Conservation (phyloP, 2,329 filamentous ascomycete species). For the Nannizziopsis barbatae region DNA sequence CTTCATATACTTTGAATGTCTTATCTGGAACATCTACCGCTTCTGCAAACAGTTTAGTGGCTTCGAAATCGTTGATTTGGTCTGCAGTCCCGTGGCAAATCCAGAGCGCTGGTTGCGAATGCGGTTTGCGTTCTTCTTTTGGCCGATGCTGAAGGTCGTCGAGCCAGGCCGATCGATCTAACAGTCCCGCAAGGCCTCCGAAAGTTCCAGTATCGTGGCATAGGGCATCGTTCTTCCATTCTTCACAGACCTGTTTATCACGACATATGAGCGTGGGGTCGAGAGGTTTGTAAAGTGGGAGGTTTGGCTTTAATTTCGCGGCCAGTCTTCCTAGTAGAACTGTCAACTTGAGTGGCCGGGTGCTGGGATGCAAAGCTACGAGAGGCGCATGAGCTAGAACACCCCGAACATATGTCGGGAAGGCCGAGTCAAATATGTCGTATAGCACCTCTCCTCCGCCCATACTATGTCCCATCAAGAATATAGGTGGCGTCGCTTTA, state of each 20-base stretch:
- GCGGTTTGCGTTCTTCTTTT: background rate
- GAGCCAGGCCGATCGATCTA: constrained; percentile 59
- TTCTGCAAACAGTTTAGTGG: constrained; percentile 54
- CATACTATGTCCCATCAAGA: constrained; percentile 86
- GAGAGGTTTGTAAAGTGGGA: constrained; percentile 56
- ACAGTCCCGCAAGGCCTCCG: constrained; percentile 63
- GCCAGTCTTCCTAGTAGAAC: constrained; percentile 57
- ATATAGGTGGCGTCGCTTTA: constrained; percentile 47
- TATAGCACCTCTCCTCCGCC: constrained; percentile 68
- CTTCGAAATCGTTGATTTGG: constrained; percentile 53
- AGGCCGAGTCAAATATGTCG: constrained; percentile 42
- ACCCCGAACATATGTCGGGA: constrained; percentile 50
- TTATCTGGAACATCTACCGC: constrained; percentile 51
- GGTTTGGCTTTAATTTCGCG: constrained; percentile 54
- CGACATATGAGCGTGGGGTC: constrained; percentile 54
- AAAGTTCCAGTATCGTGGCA: constrained; percentile 77
- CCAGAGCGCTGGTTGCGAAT: constrained; percentile 40
- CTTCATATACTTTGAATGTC: constrained; percentile 61
- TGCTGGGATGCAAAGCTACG: constrained; percentile 56
- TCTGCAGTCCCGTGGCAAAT: constrained; percentile 69
- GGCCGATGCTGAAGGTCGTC: constrained; percentile 20
- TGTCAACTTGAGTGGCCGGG: constrained; percentile 52
- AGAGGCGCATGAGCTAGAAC: constrained; percentile 71
- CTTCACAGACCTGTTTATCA: constrained; percentile 52
- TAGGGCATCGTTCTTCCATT: constrained; percentile 54